Evolutionary conservation across 129 eudicot species (phyloP), one percentile per base, ranked within the genome.

Genomic region (Artemisia argyi): DNA sequence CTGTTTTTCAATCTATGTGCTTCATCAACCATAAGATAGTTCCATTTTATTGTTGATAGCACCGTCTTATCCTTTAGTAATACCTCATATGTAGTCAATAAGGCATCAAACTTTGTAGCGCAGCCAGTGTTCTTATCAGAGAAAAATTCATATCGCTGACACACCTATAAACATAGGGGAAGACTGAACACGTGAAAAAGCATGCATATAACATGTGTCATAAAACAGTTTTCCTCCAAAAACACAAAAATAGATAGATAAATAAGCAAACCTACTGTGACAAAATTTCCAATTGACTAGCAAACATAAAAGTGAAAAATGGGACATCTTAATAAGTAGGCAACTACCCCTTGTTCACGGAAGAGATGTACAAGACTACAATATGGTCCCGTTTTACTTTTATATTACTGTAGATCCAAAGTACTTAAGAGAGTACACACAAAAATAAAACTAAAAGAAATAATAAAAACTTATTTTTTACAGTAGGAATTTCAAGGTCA

Each of bases 21-120:
- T 83, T 95, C 99, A 85, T 95, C 99, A 75, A 95, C 96, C 99
- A 95, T 95, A 71, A 95, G 99, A 81, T 95, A 95, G 80, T 83
- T 91, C 99, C 99, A 95, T 82, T 83, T 95, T 35, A 95, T 87
- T 72, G 88, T 95, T 60, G 99, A 95, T 61, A 95, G 85, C 63
- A 91, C 99, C 14, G 71, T 82, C 79, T 91, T 95, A 79, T 95
- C 99, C 84, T 95, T 95, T 57, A 95, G 72, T 73, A 95, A 59
- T 44, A 95, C 99, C 86, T 95, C 99, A 82, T 95, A 95, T 3
- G 99, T 95, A 53, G 99, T 95, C 74, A 95, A 77, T 46, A 95
- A 85, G 3, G 99, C 77, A 81, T 91, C 99, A 82, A 95, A 95
- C 74, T 88, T 95, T 14, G 81, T 88, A 65, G 69, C 56, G 64